phyloP scores from a whole-genome alignment of 1,284 basidiomycete genomes.

The Ustilago xerochloae region DNA sequence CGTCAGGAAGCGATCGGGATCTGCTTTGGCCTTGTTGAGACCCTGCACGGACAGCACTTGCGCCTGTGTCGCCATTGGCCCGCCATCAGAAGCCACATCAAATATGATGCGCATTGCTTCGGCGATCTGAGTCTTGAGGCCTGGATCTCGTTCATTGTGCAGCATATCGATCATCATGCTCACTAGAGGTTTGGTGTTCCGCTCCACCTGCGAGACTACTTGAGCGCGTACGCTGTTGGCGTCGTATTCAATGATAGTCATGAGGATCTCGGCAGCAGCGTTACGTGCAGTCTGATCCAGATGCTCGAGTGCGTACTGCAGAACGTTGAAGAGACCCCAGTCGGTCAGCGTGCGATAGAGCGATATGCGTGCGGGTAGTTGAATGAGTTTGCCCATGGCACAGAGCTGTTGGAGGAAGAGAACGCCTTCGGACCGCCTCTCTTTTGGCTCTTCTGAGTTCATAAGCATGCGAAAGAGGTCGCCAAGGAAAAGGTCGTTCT shows the following conservation, averaged over 20 bases:
- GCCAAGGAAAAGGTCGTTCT: slow-evolving; percentile 79
- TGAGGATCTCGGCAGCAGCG: slow-evolving; percentile 87
- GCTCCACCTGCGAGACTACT: slow-evolving; percentile 80
- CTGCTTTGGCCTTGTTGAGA: slow-evolving; percentile 77
- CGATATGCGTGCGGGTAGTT: slow-evolving; percentile 83
- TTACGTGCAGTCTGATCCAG: slow-evolving; percentile 75
- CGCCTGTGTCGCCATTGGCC: slow-evolving; percentile 68
- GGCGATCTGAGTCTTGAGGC: slow-evolving; percentile 88
- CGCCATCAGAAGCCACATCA: slow-evolving; percentile 72
- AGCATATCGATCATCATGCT: slow-evolving; percentile 75
- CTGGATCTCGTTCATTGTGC: slow-evolving; percentile 78
- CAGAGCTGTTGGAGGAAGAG: slow-evolving; percentile 91
- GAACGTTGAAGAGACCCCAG: slow-evolving; percentile 85
- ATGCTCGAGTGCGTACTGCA: slow-evolving; percentile 78
- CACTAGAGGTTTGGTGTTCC: slow-evolving; percentile 42
- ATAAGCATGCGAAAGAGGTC: slow-evolving; percentile 77
- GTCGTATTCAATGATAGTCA: slow-evolving; percentile 90
- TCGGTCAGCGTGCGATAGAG: slow-evolving; percentile 92
- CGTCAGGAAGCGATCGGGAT: slow-evolving; percentile 85
- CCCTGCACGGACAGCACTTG: slow-evolving; percentile 63
- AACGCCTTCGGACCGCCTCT: slow-evolving; percentile 59
- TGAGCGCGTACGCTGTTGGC: slow-evolving; percentile 85
- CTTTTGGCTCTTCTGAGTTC: slow-evolving; percentile 25
- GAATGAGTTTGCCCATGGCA: slow-evolving; percentile 95
- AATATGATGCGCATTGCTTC: slow-evolving; percentile 88